A percentile compares a stretch with the other conserved stretches of the same genome.
Conservation (phyloP, 495 filamentous ascomycete species). For the Pyrenopolyporus hunteri region DNA sequence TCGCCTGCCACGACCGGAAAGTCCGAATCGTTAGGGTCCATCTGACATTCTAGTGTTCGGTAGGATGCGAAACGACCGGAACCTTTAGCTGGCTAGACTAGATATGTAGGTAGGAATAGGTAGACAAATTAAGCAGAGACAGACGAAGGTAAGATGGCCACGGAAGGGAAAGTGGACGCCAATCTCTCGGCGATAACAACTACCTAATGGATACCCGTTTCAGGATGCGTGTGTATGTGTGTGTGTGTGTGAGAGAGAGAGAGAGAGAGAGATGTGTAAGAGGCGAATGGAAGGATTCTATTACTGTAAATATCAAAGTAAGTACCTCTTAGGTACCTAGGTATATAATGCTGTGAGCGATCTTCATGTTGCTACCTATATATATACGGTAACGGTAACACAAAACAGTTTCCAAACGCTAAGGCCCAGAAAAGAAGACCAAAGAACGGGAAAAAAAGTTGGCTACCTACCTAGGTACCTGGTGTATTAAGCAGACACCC, state of each 20-base stretch:
- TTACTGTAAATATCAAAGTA: slow-evolving; percentile 19
- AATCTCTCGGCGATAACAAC: slow-evolving; percentile 18
- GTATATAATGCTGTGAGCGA: too few relatives aligned
- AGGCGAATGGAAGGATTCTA: slow-evolving; percentile 16
- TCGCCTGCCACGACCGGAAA: slow-evolving; percentile 15
- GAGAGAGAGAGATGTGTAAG: too few relatives aligned
- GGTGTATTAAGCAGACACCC: slow-evolving; percentile 17
- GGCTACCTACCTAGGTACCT: not conserved
- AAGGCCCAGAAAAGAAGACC: too few relatives aligned
- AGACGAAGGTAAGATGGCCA: not conserved
- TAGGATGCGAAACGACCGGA: slow-evolving; percentile 26
- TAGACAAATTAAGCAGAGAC: slow-evolving; percentile 12
- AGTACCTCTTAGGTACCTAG: too few relatives aligned
- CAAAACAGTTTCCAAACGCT: too few relatives aligned
- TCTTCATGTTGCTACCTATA: slow-evolving; percentile 26
- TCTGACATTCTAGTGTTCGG: slow-evolving; percentile 22
- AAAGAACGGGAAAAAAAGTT: too few relatives aligned
- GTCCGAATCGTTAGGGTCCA: slow-evolving; percentile 27
- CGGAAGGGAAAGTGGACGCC: slow-evolving; percentile 5
- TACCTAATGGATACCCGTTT: slow-evolving; percentile 18
- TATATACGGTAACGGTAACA: slow-evolving; percentile 13
- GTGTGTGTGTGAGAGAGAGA: too few relatives aligned
- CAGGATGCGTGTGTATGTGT: too few relatives aligned
- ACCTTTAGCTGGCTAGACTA: slow-evolving; percentile 5
- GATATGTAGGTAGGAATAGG: slow-evolving; percentile 10